Evolutionary conservation across 345 rosid species (phyloP), one percentile per base, ranked within the genome.

Genomic region (Gossypium arboreum): DNA sequence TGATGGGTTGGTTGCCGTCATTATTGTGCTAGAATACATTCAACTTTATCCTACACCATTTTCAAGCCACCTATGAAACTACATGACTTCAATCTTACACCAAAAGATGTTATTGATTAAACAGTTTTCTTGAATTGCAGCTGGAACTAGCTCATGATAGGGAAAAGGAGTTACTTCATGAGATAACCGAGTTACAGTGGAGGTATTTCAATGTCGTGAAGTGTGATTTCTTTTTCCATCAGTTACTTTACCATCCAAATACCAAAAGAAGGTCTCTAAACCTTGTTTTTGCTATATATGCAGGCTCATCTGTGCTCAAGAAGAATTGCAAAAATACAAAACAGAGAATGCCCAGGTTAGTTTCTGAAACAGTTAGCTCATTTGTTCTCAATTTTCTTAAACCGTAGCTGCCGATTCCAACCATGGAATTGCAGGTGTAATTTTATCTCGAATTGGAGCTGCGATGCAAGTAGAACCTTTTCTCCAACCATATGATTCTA

Each of bases 101-200:
- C 47, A 17, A 67, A 2, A 7, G 55, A 67, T 45, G 12, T 67
- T 20, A 12, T 44, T 4, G 70, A 66, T 16, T 29, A 45, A 66
- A 24, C 54, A 20, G 66, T 9, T 9, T 56, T 82, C 64, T 58
- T 76, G 29, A 57, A 71, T 77, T 79, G 75, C 86, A 95, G 99
- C 86, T 95, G 55, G 99, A 95, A 87, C 87, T 91, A 65, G 89
- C 96, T 62, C 91, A 93, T 73, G 99, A 95, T 45, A 86, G 93
- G 84, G 99, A 95, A 81, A 91, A 89, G 81, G 99, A 93, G 45
- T 79, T 93, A 69, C 93, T 95, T 79, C 90, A 88, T 29, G 98
- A 93, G 82, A 78, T 93, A 82, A 91, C 96, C 1, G 99, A 95
- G 3, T 79, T 95, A 77, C 94, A 87, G 57, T 91, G 92, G 93